Conservation (phyloP, 352 stramenopile genomes). For the Phytophthora aleatoria region DNA sequence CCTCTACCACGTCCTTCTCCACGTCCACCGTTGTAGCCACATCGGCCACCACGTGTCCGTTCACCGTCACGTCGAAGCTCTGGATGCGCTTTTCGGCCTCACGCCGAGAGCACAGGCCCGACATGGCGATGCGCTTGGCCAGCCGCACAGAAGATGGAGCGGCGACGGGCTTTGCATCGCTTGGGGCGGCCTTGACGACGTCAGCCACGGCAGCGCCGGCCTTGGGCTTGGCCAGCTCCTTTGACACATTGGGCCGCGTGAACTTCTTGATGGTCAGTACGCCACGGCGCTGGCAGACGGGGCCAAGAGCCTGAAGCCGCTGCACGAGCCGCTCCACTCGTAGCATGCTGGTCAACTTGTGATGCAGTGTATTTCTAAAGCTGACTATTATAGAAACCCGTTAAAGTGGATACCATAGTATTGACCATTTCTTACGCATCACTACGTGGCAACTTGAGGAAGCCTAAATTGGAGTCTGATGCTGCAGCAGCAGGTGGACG, state of each 20-base stretch:
- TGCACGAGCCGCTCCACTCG: constrained; percentile 27
- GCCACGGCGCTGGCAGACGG: constrained; percentile 20
- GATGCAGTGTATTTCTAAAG: not conserved
- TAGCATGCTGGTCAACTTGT: constrained; percentile 8
- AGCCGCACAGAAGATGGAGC: constrained; percentile 46
- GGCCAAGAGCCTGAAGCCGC: not conserved
- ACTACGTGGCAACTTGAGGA: constrained; percentile 20
- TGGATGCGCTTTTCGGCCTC: constrained; percentile 86
- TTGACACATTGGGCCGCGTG: constrained; percentile 19
- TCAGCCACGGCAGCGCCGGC: not conserved
- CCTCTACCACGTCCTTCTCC: constrained; percentile 52
- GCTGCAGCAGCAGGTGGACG: constrained; percentile 89
- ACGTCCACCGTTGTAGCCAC: constrained; percentile 65
- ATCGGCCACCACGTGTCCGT: constrained; percentile 64
- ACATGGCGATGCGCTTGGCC: constrained; percentile 85
- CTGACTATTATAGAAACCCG: not conserved
- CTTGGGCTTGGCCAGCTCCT: constrained; percentile 10
- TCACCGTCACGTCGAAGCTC: constrained; percentile 74
- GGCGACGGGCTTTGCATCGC: not conserved
- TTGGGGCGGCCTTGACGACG: not conserved
- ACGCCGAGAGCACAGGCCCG: constrained; percentile 79
- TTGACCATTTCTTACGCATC: not conserved
- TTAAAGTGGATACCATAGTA: not conserved
- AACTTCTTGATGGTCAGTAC: constrained; percentile 61
- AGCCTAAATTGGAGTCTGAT: constrained; percentile 19